Percentiles rank a stretch among this genome's conserved stretches.
Conservation (phyloP, 345 rosid genomes). For the Populus tremula region DNA sequence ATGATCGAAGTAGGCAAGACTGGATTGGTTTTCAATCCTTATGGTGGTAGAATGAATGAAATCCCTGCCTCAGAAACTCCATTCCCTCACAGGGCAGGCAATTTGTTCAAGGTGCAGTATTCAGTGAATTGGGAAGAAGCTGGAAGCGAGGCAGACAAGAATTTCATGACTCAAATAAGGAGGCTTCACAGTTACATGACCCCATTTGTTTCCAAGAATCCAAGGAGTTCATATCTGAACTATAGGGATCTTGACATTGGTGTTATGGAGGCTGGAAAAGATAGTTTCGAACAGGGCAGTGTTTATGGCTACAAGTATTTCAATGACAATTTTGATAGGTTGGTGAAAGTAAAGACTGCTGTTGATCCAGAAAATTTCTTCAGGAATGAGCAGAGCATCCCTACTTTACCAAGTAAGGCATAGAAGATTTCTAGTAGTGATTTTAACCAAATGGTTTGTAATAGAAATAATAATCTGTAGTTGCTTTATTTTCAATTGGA, state of each 20-base stretch:
- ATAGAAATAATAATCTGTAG: not conserved
- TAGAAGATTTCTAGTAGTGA: not conserved
- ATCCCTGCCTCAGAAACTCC: constrained; percentile 43
- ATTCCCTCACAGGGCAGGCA: constrained; percentile 60
- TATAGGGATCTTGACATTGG: constrained; percentile 35
- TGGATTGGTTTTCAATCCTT: constrained; percentile 51
- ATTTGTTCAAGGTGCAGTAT: constrained; percentile 53
- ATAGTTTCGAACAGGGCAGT: constrained; percentile 42
- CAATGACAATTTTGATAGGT: constrained; percentile 22
- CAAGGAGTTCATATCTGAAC: constrained; percentile 44
- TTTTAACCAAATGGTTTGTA: not conserved
- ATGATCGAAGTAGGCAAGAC: constrained; percentile 41
- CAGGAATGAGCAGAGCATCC: constrained; percentile 35
- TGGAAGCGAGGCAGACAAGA: constrained; percentile 22
- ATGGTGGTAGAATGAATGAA: constrained; percentile 64
- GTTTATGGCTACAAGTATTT: constrained; percentile 45
- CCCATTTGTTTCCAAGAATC: constrained; percentile 54
- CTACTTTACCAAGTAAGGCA: constrained; percentile 12
- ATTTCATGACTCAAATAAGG: constrained; percentile 28
- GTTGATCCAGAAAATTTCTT: constrained; percentile 37
- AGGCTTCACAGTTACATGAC: constrained; percentile 38
- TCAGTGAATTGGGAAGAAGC: constrained; percentile 37
- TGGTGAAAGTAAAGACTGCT: constrained; percentile 28
- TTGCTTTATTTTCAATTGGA: not conserved
- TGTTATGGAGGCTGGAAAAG: constrained; percentile 5